phyloP scores from a whole-genome alignment of 331 rosid species.

The Quercus tomentella region DNA sequence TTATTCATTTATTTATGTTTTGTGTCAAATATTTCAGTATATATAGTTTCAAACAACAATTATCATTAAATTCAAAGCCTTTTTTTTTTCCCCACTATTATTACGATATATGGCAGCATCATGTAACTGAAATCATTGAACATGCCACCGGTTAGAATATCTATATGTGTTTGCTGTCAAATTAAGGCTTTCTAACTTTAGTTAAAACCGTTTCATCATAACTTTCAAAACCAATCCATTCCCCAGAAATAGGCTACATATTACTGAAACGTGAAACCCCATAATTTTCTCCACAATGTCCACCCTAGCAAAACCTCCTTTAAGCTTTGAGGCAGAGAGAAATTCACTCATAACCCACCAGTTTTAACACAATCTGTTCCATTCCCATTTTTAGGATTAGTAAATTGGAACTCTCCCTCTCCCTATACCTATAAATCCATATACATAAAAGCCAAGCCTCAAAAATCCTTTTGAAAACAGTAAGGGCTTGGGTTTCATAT shows the following conservation, averaged over 20 bases:
- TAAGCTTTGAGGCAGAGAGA: neutral
- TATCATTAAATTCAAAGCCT: neutral
- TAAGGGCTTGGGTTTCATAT: neutral
- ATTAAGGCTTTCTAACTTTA: neutral
- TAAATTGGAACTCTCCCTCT: neutral
- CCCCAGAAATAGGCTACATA: neutral
- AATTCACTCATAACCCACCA: slow-evolving; percentile 21
- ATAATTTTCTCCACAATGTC: neutral
- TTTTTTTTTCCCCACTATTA: neutral
- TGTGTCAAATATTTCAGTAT: no score
- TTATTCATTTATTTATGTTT: no score
- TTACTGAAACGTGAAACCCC: neutral
- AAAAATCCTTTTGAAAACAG: neutral
- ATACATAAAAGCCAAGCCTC: neutral
- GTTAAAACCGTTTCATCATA: neutral
- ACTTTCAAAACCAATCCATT: no score
- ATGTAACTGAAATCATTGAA: neutral
- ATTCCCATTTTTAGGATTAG: neutral
- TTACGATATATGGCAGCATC: neutral
- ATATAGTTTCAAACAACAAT: no score
- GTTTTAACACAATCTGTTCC: neutral
- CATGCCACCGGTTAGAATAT: neutral
- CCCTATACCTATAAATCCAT: neutral
- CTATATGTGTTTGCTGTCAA: neutral
- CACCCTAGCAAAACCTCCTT: neutral